Evolutionary conservation across 768 basidiomycete species (phyloP).

Genomic region (Ephemerocybe angulata): DNA sequence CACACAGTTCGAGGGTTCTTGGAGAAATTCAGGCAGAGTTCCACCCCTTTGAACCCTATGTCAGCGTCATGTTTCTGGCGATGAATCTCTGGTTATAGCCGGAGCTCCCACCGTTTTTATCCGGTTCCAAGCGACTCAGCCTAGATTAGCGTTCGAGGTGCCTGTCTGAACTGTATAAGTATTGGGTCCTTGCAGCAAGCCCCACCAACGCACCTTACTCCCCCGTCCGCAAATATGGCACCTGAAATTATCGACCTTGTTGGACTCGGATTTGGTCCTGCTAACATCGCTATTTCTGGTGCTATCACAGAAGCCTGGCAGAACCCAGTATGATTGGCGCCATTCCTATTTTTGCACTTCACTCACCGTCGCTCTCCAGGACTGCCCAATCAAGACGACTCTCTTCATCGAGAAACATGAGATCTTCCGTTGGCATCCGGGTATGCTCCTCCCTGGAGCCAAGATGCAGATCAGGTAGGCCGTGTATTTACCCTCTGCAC

Average conservation of each 20-base stretch:
- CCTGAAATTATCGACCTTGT: constrained; percentile 40
- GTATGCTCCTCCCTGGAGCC: constrained; percentile 49
- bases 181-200: not conserved
- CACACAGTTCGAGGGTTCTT: not conserved
- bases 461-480: constrained; percentile 52
- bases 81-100: not conserved
- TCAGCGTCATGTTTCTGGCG: not conserved
- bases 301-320: constrained; percentile 45
- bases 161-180: not conserved
- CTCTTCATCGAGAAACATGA: constrained; percentile 49
- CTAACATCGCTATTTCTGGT: constrained; percentile 49
- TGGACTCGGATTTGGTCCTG: constrained; percentile 51
- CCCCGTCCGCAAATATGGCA: constrained; percentile 9
- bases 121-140: not conserved
- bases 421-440: constrained; percentile 52
- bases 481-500: not conserved
- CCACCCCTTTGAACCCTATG: not conserved
- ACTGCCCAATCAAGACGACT: constrained; percentile 22
- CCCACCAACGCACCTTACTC: constrained; percentile 3
- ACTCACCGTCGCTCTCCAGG: constrained; percentile 4
- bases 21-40: constrained; percentile 2
- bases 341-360: not conserved
- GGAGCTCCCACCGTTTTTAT: constrained; percentile 2
- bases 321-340: constrained; percentile 7
- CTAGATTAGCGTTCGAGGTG: not conserved